A percentile compares a stretch with the other conserved stretches of the same genome.
Evolutionary conservation across 116 monocot species (phyloP).

Genomic region (Zostera marina): DNA sequence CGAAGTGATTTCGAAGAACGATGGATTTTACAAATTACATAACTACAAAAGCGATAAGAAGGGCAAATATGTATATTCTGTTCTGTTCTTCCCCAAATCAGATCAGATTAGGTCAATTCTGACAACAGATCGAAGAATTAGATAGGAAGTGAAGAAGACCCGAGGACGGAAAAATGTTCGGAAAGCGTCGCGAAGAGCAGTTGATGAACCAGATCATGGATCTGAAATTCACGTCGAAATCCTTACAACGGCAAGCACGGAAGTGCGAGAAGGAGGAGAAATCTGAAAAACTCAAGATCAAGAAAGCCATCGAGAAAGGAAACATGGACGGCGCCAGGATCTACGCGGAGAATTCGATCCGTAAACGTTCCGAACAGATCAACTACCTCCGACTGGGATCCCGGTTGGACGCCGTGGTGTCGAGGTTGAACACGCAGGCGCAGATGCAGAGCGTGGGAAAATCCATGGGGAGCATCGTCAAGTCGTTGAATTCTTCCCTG

Average conservation of each 20-base stretch:
- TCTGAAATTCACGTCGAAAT: slow-evolving; percentile 27
- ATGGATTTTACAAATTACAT: no score
- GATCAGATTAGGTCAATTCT: no score
- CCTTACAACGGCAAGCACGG: slow-evolving; percentile 25
- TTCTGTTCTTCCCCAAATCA: no score
- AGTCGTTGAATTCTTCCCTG: slow-evolving; percentile 19
- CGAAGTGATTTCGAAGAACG: no score
- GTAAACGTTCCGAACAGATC: slow-evolving; percentile 31
- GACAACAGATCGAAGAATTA: no score
- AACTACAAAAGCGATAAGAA: no score
- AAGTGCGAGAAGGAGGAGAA: slow-evolving; percentile 43
- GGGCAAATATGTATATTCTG: no score
- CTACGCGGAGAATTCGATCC: slow-evolving; percentile 32
- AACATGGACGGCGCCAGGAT: slow-evolving; percentile 37
- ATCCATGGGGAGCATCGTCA: slow-evolving; percentile 24
- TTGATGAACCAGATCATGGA: slow-evolving; percentile 37
- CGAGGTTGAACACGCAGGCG: slow-evolving; percentile 32
- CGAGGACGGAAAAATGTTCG: no score
- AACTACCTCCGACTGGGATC: slow-evolving; percentile 36
- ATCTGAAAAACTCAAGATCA: slow-evolving; percentile 28
- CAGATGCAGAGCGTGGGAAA: slow-evolving; percentile 32
- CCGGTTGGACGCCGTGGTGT: slow-evolving; percentile 30
- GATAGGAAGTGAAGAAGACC: no score
- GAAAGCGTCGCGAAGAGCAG: slow-evolving; percentile 24
- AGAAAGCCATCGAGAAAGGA: slow-evolving; percentile 36